phyloP scores from a whole-genome alignment of 352 stramenopile genomes.

The Pythium insidiosum region DNA sequence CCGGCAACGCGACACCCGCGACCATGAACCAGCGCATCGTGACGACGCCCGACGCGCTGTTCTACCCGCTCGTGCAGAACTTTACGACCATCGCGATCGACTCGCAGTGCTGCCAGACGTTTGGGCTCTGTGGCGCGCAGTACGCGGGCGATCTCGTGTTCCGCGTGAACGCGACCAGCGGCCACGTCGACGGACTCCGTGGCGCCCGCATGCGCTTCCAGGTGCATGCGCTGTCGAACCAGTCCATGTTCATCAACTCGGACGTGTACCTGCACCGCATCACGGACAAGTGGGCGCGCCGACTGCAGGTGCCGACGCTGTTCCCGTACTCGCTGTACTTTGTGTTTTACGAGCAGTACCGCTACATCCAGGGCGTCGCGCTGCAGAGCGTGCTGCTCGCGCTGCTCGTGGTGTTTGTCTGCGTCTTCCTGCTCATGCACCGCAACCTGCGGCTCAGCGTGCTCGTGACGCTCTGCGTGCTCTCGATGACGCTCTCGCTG shows the following conservation, averaged over 20 bases:
- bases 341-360: constrained; percentile 91
- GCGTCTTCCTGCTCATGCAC: constrained; percentile 74
- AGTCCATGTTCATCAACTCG: constrained; percentile 87
- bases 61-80: constrained; percentile 75
- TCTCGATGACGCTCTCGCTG: constrained; percentile 72
- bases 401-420: constrained; percentile 70
- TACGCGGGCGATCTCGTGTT: constrained; percentile 85
- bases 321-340: constrained; percentile 90
- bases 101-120: constrained; percentile 84
- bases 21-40: too few species aligned
- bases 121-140: constrained; percentile 81
- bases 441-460: constrained; percentile 48
- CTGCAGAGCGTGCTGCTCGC: constrained; percentile 81
- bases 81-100: constrained; percentile 86
- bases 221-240: constrained; percentile 76
- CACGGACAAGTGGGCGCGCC: constrained; percentile 26
- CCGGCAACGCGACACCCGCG: too few species aligned
- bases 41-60: constrained; percentile 62
- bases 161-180: constrained; percentile 8
- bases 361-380: constrained; percentile 85
- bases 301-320: constrained; percentile 14
- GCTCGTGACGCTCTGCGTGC: constrained; percentile 68
- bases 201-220: constrained; percentile 85
- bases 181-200: constrained; percentile 27
- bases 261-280: constrained; percentile 81